Percentiles rank a stretch among this genome's conserved stretches.
Conservation (phyloP, 495 filamentous ascomycete species). For the Daldinia grandis region DNA sequence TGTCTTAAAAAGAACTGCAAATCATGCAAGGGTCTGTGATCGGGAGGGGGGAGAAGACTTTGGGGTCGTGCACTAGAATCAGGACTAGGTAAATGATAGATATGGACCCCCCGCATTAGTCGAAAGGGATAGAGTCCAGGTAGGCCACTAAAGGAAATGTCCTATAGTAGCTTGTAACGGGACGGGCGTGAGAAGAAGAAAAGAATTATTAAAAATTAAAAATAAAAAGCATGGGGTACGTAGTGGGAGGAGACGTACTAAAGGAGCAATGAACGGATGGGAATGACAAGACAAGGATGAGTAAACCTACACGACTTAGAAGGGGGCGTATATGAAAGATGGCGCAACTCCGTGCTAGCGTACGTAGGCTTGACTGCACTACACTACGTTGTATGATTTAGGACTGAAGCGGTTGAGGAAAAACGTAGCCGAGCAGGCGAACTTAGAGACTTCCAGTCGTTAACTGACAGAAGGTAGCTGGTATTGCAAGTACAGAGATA, state of each 20-base stretch:
- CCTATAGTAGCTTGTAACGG: conserved; percentile 13
- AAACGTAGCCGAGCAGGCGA: conserved; percentile 12
- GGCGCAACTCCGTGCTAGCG: conserved; percentile 27
- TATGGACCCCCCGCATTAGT: conserved; percentile 40
- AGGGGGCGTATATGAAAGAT: conserved; percentile 21
- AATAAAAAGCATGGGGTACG: conserved; percentile 28
- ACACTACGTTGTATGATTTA: conserved; percentile 31
- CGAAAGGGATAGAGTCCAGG: conserved; percentile 30
- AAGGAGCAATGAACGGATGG: conserved; percentile 33
- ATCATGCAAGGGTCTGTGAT: conserved; percentile 50
- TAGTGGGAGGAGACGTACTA: conserved; percentile 23
- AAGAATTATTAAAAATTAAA: conserved; percentile 3
- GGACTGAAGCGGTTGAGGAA: conserved; percentile 7
- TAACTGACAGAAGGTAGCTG: conserved; percentile 12
- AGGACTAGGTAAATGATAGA: conserved; percentile 27
- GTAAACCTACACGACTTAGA: conserved; percentile 32
- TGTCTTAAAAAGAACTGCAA: conserved; percentile 47
- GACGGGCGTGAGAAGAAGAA: conserved; percentile 6
- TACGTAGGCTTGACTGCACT: conserved; percentile 27
- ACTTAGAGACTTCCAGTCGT: conserved; percentile 8
- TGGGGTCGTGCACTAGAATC: conserved; percentile 39
- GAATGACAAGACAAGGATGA: conserved; percentile 42
- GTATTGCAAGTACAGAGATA: conserved; percentile 11
- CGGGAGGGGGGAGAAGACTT: conserved; percentile 33
- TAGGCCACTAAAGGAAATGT: conserved; percentile 8